Conservation (phyloP, 306 rosid genomes). For the Glycine latifolia region DNA sequence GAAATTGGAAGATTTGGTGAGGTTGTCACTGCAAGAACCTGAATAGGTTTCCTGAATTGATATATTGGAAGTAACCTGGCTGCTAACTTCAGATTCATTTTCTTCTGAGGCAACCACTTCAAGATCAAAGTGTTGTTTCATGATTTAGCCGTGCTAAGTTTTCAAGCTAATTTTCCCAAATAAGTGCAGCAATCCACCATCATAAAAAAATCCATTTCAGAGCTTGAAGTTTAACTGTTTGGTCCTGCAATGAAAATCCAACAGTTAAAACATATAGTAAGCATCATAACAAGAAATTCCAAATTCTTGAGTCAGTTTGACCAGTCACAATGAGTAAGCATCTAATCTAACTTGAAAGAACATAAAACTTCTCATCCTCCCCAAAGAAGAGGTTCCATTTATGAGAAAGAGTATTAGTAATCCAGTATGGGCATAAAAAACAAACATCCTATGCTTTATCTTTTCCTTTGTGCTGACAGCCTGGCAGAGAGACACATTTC, state of each 20-base stretch:
- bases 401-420: neutral
- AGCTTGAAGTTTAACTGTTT: neutral
- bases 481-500: slow-evolving; percentile 23
- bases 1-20: slow-evolving; percentile 48
- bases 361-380: slow-evolving; percentile 23
- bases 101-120: slow-evolving; percentile 74
- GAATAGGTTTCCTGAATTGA: slow-evolving; percentile 69
- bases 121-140: slow-evolving; percentile 75
- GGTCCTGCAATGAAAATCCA: slow-evolving; percentile 51
- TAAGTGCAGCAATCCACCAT: slow-evolving; percentile 38
- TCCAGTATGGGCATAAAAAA: neutral
- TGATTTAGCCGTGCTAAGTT: slow-evolving; percentile 43
- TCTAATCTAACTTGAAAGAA: slow-evolving; percentile 10
- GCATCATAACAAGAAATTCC: slow-evolving; percentile 33
- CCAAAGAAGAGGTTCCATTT: neutral
- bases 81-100: slow-evolving; percentile 74
- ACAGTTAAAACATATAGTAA: slow-evolving; percentile 15
- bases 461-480: slow-evolving; percentile 34
- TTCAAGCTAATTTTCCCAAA: slow-evolving; percentile 30
- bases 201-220: slow-evolving; percentile 19
- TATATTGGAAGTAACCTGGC: slow-evolving; percentile 58
- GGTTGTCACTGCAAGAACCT: slow-evolving; percentile 58
- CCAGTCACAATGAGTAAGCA: neutral
- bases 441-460: slow-evolving; percentile 29
- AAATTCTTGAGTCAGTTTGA: neutral